Base-by-base conservation (phyloP, 2,329 filamentous ascomycete species). In the Volutella citrinella region DNA sequence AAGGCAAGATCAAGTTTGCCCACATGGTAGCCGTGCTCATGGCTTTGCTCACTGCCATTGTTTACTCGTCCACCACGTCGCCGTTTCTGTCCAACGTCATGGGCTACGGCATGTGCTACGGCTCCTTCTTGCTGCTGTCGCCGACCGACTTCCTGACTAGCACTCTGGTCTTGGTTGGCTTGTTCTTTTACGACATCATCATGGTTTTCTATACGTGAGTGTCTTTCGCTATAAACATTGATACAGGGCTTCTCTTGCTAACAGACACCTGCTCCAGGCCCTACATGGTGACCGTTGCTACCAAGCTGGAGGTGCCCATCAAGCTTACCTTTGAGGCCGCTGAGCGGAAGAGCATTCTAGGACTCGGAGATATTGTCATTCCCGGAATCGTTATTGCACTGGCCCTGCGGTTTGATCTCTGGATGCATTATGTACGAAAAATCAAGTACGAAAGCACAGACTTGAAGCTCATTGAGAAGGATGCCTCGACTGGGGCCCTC, bases 111-210 rank as follows among this genome's bases (percentile, higher is more conserved):
- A 88, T 95, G 65, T 90, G 84, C 46, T 96, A 97, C 54, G 77
- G 78, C 7, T 80, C 86, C 5, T 73, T 96, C 35, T 79, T 91
- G 50, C 66, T 95, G 33, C 79, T 97, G 68, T 95, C 89, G 2
- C 89, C 90, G 0, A 95, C 89, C 0, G 91, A 87, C 0, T 95
- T 96, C 55, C 66, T 76, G 34, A 95, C 87, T 0, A 88, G 88
- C 1, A 84, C 83, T 7, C 61, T 90, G 26, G 80, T 97, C 9
- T 70, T 97, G 2, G 66, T 71, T 9, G 87, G 84, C 0, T 70
- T 97, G 2, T 97, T 97, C 66, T 79, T 95, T 54, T 98, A 98
- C 55, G 91, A 98, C 57, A 91, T 98, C 30, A 81, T 93, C 60
- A 89, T 91, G 72, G 87, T 93, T 6, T 93, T 93, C 56, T 93